phyloP scores from a whole-genome alignment of 2,329 filamentous ascomycete species.

The Diplodia mutila region DNA sequence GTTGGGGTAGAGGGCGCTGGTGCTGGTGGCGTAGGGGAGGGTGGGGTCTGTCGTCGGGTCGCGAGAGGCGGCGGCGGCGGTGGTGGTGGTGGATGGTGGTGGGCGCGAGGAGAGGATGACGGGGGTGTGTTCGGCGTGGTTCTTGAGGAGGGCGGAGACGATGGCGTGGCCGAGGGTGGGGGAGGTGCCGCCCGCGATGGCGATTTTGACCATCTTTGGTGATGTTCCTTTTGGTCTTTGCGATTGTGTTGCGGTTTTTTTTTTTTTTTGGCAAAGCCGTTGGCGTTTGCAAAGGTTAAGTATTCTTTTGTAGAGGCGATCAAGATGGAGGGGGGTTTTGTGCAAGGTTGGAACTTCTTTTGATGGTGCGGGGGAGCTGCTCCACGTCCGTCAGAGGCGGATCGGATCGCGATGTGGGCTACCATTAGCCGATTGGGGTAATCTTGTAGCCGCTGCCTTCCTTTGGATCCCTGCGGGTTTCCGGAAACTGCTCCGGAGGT shows the following conservation, averaged over 20 bases:
- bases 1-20: too few species aligned
- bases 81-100: not conserved
- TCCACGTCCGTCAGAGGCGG: not conserved
- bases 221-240: not conserved
- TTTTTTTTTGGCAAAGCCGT: conserved; percentile 32
- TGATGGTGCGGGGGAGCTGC: not conserved
- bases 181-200: conserved; percentile 36
- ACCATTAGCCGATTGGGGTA: not conserved
- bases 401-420: not conserved
- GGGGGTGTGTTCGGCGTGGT: conserved; percentile 29
- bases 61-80: too few species aligned
- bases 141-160: conserved; percentile 31
- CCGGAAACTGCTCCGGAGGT: too few species aligned
- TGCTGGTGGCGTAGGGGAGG: too few species aligned
- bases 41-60: not conserved
- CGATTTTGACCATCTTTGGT: conserved; percentile 35
- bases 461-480: too few species aligned
- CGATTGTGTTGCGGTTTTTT: not conserved
- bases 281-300: not conserved
- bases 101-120: conserved; percentile 38
- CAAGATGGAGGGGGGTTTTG: not conserved
- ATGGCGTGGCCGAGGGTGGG: conserved; percentile 34
- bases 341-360: not conserved
- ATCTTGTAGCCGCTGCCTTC: not conserved
- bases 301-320: not conserved